Percentiles rank a stretch among this genome's conserved stretches.
phyloP scores from a whole-genome alignment of 2,329 filamentous ascomycete species.

The Nothophoma quercina region DNA sequence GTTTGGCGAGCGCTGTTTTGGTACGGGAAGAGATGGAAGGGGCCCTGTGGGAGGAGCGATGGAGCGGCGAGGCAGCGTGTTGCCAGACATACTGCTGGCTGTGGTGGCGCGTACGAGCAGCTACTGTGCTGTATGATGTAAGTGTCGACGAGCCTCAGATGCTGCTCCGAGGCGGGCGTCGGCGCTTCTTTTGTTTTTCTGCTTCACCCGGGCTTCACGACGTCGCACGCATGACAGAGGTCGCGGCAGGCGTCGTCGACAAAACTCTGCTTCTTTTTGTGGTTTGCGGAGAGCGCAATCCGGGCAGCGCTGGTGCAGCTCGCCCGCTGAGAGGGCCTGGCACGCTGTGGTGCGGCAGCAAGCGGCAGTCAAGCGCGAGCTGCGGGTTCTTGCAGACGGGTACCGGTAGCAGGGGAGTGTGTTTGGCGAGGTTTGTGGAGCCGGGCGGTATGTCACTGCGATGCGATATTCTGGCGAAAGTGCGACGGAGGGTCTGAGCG shows the following conservation, averaged over 20 bases:
- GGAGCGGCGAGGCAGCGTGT: slow-evolving; percentile 67
- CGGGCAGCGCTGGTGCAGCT: slow-evolving; percentile 3
- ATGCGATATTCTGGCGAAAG: background rate
- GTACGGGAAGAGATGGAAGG: slow-evolving; percentile 75
- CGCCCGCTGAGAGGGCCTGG: slow-evolving; percentile 1
- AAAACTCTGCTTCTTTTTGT: background rate
- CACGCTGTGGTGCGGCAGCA: slow-evolving; percentile 17
- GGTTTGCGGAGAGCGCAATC: background rate
- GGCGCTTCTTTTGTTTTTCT: slow-evolving; percentile 5
- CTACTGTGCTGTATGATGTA: background rate
- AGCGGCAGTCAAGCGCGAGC: slow-evolving; percentile 1
- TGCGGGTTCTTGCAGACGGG: slow-evolving; percentile 3
- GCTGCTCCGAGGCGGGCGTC: background rate
- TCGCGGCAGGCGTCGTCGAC: slow-evolving; percentile 9
- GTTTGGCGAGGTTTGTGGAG: background rate
- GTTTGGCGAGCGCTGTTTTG: slow-evolving; percentile 71
- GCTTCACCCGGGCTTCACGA: slow-evolving; percentile 6
- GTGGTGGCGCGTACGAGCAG: background rate
- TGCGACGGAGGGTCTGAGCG: background rate
- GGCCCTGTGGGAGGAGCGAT: slow-evolving; percentile 74
- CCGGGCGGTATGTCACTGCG: background rate
- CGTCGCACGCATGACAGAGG: slow-evolving; percentile 14
- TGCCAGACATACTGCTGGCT: slow-evolving; percentile 54
- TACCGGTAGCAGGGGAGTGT: slow-evolving; percentile 7
- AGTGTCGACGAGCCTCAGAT: background rate